These are phyloP conservation scores for Ophiosphaerella herpotricha DNA, from an alignment of 2,329 filamentous ascomycete species.

Conservation along the genomic window DNA sequence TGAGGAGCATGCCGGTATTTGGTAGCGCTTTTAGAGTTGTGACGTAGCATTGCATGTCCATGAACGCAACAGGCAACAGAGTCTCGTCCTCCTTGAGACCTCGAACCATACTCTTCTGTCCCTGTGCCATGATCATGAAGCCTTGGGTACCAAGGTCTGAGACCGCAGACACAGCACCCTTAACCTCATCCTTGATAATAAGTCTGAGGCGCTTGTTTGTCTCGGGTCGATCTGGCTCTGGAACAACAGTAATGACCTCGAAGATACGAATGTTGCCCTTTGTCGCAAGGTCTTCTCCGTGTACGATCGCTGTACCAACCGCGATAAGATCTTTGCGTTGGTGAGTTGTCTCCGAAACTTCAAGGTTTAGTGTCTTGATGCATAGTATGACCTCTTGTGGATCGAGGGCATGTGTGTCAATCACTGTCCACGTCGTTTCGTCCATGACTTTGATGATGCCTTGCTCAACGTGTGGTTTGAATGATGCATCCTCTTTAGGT, in stretches of 20 bases:
- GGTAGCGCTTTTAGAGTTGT: slow-evolving; percentile 82
- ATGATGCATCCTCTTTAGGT: slow-evolving; percentile 65
- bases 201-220: slow-evolving; percentile 85
- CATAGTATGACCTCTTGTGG: slow-evolving; percentile 77
- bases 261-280: slow-evolving; percentile 87
- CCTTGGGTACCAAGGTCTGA: slow-evolving; percentile 85
- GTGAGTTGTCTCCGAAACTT: slow-evolving; percentile 88
- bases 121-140: slow-evolving; percentile 87
- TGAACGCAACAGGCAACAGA: slow-evolving; percentile 89
- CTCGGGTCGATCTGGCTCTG: slow-evolving; percentile 82
- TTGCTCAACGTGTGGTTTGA: slow-evolving; percentile 70
- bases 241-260: slow-evolving; percentile 89
- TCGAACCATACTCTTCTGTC: slow-evolving; percentile 95
- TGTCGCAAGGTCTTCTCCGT: slow-evolving; percentile 87
- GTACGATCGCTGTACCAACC: slow-evolving; percentile 82
- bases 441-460: slow-evolving; percentile 79
- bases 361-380: slow-evolving; percentile 81
- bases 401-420: slow-evolving; percentile 77
- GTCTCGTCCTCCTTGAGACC: slow-evolving; percentile 95
- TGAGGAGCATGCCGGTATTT: slow-evolving; percentile 80
- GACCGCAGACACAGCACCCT: slow-evolving; percentile 86
- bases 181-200: slow-evolving; percentile 86
- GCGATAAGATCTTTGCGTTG: slow-evolving; percentile 81
- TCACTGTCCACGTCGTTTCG: slow-evolving; percentile 74
- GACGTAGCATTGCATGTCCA: slow-evolving; percentile 96